These are phyloP conservation scores for Onygenales sp. DNA, from an alignment of 2,329 filamentous ascomycete species.

Conservation along the genomic window DNA sequence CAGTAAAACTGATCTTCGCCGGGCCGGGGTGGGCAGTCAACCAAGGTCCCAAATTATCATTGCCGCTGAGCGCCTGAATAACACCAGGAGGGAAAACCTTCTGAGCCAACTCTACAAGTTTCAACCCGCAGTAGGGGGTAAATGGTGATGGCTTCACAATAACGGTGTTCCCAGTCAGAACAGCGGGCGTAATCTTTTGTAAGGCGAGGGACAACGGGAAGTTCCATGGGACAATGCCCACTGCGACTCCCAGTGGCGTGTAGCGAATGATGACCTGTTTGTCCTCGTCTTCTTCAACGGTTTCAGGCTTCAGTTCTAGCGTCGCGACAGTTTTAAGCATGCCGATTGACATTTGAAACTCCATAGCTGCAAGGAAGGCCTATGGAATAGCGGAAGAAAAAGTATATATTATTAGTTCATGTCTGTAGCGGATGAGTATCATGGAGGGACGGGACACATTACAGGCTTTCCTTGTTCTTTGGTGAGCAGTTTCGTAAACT, in stretches of 20 bases:
- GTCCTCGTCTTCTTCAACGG: slow-evolving; percentile 40
- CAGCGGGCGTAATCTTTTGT: slow-evolving; percentile 42
- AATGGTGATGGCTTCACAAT: slow-evolving; percentile 49
- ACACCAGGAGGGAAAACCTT: slow-evolving; percentile 47
- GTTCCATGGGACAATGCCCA: slow-evolving; percentile 54
- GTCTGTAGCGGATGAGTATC: not conserved
- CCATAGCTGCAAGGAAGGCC: slow-evolving; percentile 17
- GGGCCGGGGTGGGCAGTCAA: slow-evolving; percentile 47
- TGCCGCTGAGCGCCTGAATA: slow-evolving; percentile 46
- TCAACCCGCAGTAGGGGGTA: slow-evolving; percentile 45
- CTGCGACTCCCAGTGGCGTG: slow-evolving; percentile 33
- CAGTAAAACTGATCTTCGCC: slow-evolving; percentile 51
- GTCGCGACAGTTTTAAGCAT: slow-evolving; percentile 14
- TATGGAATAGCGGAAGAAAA: not conserved
- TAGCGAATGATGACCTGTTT: slow-evolving; percentile 24
- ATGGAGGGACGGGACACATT: not conserved
- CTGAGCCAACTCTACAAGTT: slow-evolving; percentile 43
- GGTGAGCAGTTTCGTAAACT: slow-evolving; percentile 29
- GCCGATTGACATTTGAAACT: slow-evolving; percentile 17
- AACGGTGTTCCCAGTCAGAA: slow-evolving; percentile 45
- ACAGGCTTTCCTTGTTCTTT: slow-evolving; percentile 35
- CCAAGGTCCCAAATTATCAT: slow-evolving; percentile 44
- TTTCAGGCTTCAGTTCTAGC: slow-evolving; percentile 35
- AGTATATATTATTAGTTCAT: not conserved
- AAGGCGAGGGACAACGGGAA: slow-evolving; percentile 35